Percentiles rank a stretch among this genome's conserved stretches.
Conservation (phyloP, 2,329 filamentous ascomycete genomes). For the Trichoderma gracile region DNA sequence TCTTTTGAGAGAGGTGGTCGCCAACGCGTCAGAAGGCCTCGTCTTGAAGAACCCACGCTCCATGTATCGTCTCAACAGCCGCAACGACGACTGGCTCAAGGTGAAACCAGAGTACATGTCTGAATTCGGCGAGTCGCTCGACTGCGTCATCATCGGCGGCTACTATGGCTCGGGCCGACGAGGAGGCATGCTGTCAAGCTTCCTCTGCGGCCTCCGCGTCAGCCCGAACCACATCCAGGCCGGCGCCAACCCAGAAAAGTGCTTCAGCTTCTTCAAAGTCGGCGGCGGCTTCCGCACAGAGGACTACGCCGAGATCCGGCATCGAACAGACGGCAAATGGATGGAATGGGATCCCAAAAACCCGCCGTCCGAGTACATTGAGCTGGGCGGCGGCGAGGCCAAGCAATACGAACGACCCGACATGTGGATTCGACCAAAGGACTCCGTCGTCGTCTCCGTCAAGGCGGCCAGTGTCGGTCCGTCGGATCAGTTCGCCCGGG, state of each 20-base stretch:
- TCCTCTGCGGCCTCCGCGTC: constrained; percentile 82
- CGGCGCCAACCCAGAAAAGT: constrained; percentile 68
- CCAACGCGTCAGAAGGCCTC: constrained; percentile 83
- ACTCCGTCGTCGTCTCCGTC: constrained; percentile 83
- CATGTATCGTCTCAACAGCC: constrained; percentile 80
- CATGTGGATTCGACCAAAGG: constrained; percentile 86
- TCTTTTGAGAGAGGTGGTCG: constrained; percentile 77
- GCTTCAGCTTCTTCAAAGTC: constrained; percentile 95
- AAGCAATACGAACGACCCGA: constrained; percentile 77
- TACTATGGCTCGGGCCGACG: constrained; percentile 88
- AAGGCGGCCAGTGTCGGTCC: constrained; percentile 79
- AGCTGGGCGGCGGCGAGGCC: constrained; percentile 74
- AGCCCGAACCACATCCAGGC: constrained; percentile 65
- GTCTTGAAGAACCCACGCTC: constrained; percentile 93
- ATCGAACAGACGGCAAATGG: constrained; percentile 91
- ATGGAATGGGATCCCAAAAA: constrained; percentile 75
- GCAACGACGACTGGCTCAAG: constrained; percentile 97
- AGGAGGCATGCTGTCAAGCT: constrained; percentile 80
- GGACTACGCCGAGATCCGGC: constrained; percentile 81
- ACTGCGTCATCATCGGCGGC: constrained; percentile 85
- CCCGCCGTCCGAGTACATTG: constrained; percentile 76
- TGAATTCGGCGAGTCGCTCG: constrained; percentile 90
- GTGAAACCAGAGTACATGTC: constrained; percentile 99
- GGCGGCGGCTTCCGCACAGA: constrained; percentile 86
- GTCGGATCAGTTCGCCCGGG: constrained; percentile 76